Conservation (phyloP, 306 rosid species). For the Gynostemma pentaphyllum region DNA sequence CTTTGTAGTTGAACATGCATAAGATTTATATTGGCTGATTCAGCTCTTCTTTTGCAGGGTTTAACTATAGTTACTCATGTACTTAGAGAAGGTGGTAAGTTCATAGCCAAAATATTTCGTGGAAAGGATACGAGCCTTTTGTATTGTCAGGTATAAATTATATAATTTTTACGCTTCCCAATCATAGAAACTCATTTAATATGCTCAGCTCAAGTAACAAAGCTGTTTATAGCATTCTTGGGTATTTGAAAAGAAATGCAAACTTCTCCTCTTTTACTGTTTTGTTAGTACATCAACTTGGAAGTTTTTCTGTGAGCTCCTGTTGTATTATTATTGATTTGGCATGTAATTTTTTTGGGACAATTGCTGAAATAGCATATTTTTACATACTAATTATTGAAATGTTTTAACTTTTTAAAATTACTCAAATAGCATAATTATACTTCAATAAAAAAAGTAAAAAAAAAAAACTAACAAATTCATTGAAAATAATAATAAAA, state of each 20-base stretch:
- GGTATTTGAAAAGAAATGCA: not conserved
- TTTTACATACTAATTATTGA: no score
- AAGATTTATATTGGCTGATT: not conserved
- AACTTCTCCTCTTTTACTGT: not conserved
- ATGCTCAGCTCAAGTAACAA: not conserved
- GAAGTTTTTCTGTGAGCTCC: not conserved
- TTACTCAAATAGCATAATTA: no score
- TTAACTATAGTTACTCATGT: constrained; percentile 86
- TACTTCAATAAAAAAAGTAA: no score
- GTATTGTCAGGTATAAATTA: constrained; percentile 68
- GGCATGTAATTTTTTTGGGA: no score
- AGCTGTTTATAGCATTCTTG: not conserved
- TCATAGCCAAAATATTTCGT: constrained; percentile 92
- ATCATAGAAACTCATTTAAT: constrained; percentile 4
- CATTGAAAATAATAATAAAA: no score
- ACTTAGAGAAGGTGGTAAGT: constrained; percentile 88
- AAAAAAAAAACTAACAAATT: no score
- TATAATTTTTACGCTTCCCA: constrained; percentile 13
- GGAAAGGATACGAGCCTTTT: constrained; percentile 94
- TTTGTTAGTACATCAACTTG: not conserved
- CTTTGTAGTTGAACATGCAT: not conserved
- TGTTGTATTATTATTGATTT: not conserved
- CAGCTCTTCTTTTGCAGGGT: constrained; percentile 41
- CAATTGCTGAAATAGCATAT: no score
- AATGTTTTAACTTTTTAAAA: no score